Base-by-base conservation (phyloP, 2,329 filamentous ascomycete genomes). In the Talaromyces pinophilus region DNA sequence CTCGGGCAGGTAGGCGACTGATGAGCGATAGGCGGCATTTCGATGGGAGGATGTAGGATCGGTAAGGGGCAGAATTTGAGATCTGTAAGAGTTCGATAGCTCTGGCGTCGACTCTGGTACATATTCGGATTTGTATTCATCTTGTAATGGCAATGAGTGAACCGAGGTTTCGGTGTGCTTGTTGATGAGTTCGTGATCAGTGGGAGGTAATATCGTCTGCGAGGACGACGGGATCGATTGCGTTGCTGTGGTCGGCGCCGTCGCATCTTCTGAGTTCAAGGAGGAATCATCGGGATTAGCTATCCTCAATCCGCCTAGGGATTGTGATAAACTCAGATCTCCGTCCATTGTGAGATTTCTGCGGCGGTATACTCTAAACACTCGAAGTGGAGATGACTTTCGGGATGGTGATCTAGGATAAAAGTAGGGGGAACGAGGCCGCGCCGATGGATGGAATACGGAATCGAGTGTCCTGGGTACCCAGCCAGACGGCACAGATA, bases 241-340 rank as follows among this genome's bases (percentile, higher is more conserved):
- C 6, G 44, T 25, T 35, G 65, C 33, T 52, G 60, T 19, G 42
- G 28, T 22, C 22, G 57, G 28, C 55, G 44, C 63, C 11, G 40
- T 30, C 66, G 76, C 70, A 68, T 77, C 76, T 65, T 80, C 76
- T 33, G 77, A 74, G 68, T 76, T 74, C 64, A 78, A 71, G 68
- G 82, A 82, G 68, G 87, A 85, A 81, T 95, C 88, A 82, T 97
- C 93, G 64, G 94, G 94, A 79, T 98, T 99, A 74, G 95, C 94
- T 79, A 99, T 98, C 78, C 94, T 92, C 80, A 99, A 84, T 74
- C 94, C 94, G 75, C 95, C 95, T 75, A 98, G 86, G 75, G 92
- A 92, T 82, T 93, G 91, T 76, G 93, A 95, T 71, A 98, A 88
- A 81, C 92, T 96, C 78, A 97, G 83, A 83, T 97, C 93, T 80